phyloP scores from a whole-genome alignment of 164 flowering plant species.

The Santalum album region DNA sequence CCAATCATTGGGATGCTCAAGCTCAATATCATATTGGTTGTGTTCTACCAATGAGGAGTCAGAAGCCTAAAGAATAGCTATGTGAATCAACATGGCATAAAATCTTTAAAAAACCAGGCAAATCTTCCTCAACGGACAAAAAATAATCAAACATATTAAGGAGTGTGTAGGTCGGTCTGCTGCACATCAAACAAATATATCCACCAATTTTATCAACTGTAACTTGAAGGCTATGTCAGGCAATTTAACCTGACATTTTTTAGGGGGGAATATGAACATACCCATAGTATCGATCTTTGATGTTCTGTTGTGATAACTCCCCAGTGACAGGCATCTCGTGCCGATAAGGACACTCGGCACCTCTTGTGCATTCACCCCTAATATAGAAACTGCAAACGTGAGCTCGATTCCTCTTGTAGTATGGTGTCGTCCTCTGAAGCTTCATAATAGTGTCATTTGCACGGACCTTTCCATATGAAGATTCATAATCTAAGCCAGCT shows the following conservation, averaged over 20 bases:
- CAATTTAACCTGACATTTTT: background rate
- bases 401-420: slow-evolving; percentile 84
- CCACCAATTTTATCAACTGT: background rate
- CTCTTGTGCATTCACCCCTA: slow-evolving; percentile 92
- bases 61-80: no score
- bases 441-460: slow-evolving; percentile 79
- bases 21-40: no score
- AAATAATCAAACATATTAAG: no score
- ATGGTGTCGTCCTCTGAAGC: slow-evolving; percentile 88
- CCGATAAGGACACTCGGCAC: slow-evolving; percentile 93
- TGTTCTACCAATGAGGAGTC: no score
- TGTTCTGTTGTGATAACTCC: slow-evolving; percentile 89
- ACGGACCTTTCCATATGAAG: slow-evolving; percentile 72
- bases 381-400: slow-evolving; percentile 91
- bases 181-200: no score
- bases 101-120: no score
- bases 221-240: background rate
- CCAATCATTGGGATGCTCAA: no score
- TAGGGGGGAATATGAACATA: slow-evolving; percentile 23
- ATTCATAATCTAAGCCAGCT: slow-evolving; percentile 85
- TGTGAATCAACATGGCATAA: no score
- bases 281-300: slow-evolving; percentile 98
- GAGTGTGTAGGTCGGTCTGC: no score
- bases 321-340: slow-evolving; percentile 96
- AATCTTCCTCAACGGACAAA: no score